phyloP scores from a whole-genome alignment of 768 basidiomycete genomes.

The Phylloporus sp. region DNA sequence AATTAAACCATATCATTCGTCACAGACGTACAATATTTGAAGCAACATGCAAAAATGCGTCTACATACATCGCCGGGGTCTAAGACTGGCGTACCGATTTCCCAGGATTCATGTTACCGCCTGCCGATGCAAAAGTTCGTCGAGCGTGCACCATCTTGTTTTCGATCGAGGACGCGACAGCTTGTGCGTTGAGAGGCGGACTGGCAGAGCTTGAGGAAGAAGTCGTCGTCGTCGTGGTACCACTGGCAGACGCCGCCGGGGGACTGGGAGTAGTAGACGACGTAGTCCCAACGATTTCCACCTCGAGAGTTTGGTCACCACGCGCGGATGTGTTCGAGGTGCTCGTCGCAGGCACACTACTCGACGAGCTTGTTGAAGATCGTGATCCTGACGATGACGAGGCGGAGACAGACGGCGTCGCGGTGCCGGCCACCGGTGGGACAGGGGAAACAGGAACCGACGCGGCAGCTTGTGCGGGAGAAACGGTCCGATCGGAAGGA shows the following conservation, averaged over 20 bases:
- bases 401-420: neutral
- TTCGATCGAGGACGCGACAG: conserved; percentile 20
- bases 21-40: too few species aligned
- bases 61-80: neutral
- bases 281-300: conserved; percentile 18
- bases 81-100: neutral
- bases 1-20: too few species aligned
- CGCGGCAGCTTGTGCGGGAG: conserved; percentile 15
- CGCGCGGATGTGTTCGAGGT: neutral
- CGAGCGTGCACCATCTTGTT: neutral
- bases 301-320: conserved; percentile 14
- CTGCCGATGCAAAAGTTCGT: neutral
- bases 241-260: neutral
- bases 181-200: conserved; percentile 11
- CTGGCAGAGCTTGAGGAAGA: conserved; percentile 5
- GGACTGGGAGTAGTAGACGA: conserved; percentile 1
- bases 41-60: too few species aligned
- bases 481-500: neutral
- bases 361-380: conserved; percentile 2
- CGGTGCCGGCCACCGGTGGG: neutral
- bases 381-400: conserved; percentile 1
- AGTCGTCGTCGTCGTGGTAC: neutral
- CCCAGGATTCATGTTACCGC: neutral
- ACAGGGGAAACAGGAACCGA: conserved; percentile 9
- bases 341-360: neutral